These are phyloP conservation scores for Yamadazyma sp. DNA, from an alignment of 805 yeast genomes.

Conservation along the genomic window DNA sequence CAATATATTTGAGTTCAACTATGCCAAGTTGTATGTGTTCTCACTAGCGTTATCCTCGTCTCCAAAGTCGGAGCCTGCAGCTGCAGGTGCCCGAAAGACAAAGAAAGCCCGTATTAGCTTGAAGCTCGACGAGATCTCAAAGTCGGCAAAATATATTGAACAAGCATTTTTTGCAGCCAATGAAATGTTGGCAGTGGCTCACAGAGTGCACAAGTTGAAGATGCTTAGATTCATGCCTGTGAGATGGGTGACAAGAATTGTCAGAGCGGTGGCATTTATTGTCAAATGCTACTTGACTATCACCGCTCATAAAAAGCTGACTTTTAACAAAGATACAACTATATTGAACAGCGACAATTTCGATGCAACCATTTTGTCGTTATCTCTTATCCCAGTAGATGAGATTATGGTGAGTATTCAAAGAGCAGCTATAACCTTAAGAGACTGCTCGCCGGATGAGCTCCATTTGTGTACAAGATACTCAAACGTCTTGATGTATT, in stretches of 20 bases:
- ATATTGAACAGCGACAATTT: constrained; percentile 28
- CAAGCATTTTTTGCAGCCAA: constrained; percentile 82
- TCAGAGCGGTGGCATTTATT: constrained; percentile 85
- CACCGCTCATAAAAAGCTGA: constrained; percentile 41
- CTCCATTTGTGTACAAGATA: constrained; percentile 80
- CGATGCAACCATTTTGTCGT: constrained; percentile 52
- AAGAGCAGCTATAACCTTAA: constrained; percentile 66
- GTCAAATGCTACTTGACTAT: constrained; percentile 79
- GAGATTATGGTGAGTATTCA: constrained; percentile 69
- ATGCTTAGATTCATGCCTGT: constrained; percentile 80
- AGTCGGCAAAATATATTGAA: constrained; percentile 74
- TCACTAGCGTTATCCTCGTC: constrained; percentile 70
- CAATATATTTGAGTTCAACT: constrained; percentile 77
- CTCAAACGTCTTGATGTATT: constrained; percentile 70
- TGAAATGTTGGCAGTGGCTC: constrained; percentile 70
- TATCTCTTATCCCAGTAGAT: constrained; percentile 67
- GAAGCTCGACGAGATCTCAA: constrained; percentile 66
- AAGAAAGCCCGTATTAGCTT: constrained; percentile 29
- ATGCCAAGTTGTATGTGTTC: constrained; percentile 79
- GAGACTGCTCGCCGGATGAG: constrained; percentile 89
- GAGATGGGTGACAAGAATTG: constrained; percentile 85
- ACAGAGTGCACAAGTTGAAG: constrained; percentile 62
- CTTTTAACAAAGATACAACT: constrained; percentile 5
- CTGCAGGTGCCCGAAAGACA: constrained; percentile 13
- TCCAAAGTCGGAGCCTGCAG: constrained; percentile 19